Conservation (phyloP, 441 rosid genomes). For the Cnidoscolus chayamansa region DNA sequence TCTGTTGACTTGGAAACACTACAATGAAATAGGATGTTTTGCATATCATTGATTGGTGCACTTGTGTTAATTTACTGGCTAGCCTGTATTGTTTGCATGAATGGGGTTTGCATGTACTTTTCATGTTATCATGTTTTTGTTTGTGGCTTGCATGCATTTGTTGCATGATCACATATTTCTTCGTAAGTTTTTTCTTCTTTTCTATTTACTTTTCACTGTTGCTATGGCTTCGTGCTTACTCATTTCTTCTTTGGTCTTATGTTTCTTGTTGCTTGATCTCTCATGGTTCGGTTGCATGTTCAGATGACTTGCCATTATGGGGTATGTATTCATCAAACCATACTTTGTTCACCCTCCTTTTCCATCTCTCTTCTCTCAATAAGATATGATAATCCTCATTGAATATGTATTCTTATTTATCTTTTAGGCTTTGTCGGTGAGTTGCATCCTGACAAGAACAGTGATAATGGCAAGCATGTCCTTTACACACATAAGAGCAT, state of each 20-base stretch:
- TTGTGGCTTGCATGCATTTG: not conserved
- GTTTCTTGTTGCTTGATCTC: conserved; percentile 25
- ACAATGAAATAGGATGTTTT: not conserved
- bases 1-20: not conserved
- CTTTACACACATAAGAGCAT: conserved; percentile 82
- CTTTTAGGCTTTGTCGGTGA: conserved; percentile 85
- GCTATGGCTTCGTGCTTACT: conserved; percentile 20
- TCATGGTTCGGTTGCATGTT: conserved; percentile 34
- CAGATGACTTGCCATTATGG: conserved; percentile 98
- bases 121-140: not conserved
- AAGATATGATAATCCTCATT: conserved; percentile 18
- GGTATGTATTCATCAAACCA: conserved; percentile 45
- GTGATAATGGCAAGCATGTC: conserved; percentile 67
- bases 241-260: conserved; percentile 23
- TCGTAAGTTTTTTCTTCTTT: not conserved
- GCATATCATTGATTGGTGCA: not conserved
- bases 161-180: conserved; percentile 2
- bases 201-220: not conserved
- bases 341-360: not conserved
- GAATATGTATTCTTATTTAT: conserved; percentile 20
- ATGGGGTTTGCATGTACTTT: not conserved
- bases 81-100: not conserved
- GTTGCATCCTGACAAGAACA: conserved; percentile 68
- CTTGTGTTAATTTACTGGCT: not conserved
- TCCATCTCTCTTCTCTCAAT: not conserved